Base-by-base conservation (phyloP, 2,329 filamentous ascomycete species). In the Aspergillus costaricaensis region DNA sequence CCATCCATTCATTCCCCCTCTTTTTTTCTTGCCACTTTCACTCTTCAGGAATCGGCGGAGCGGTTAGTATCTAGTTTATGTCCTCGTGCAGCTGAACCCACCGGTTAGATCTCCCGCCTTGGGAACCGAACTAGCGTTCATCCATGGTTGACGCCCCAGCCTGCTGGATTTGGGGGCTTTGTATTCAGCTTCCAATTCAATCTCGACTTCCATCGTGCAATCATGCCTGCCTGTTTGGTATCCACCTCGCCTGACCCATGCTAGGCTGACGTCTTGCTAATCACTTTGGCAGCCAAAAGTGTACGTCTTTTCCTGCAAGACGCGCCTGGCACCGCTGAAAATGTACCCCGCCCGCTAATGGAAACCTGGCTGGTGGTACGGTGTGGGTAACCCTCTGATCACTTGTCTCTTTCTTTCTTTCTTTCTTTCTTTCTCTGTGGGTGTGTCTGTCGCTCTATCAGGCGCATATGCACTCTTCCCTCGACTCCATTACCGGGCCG, bases 271-370 rank as follows among this genome's bases (percentile, higher is more conserved):
- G 58, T 65, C 58, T 36, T 54, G 47, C 32, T 39, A 30, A 55
- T 32, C 30, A 47, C 54, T 48, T 63, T 58, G 32, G 32, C 32
- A 36, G 32, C 32, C 32, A 36, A 14, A 14, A 5, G 14, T n/a
- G 32, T 12, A 36, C 12, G 14, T 36, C 32, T 14, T 36, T 36
- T 36, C 32, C 32, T 53, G 30, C 41, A 43, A 30, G 52, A 41
- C n/a, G 36, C 19, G 52, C 36, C 58, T 56, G 59, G 39, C 36
- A 21, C 30, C 55, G 27, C 52, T 47, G 44, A 17, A 36, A 36
- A 47, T 17, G 32, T 54, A 62, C 65, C 62, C 63, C 63, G 60
- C 62, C 57, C 62, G 30, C 47, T 62, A 59, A 50, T 50, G 14
- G 56, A 57, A 57, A 57, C 54, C 48, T 58, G 62, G 32, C 17